phyloP scores from a whole-genome alignment of 495 filamentous ascomycete species.

The Xylaria longipes region DNA sequence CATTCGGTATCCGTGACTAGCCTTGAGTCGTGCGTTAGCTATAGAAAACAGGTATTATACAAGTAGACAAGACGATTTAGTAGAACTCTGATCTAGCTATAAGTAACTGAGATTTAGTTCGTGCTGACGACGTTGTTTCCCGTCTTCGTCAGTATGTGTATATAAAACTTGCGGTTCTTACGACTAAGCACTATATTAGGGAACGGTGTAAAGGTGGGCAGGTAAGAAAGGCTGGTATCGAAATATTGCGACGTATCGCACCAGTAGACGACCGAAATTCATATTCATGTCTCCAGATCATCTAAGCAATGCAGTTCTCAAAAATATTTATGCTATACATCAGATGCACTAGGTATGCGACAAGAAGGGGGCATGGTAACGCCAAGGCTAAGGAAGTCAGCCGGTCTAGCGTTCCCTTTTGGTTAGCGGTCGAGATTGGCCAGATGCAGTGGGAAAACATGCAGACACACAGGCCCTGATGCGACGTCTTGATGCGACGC shows the following conservation, averaged over 20 bases:
- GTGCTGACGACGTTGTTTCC: not conserved
- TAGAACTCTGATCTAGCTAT: not conserved
- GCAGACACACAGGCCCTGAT: conserved; percentile 26
- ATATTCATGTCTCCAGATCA: not conserved
- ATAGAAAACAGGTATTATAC: not conserved
- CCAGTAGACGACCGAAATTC: conserved; percentile 7
- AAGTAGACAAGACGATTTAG: not conserved
- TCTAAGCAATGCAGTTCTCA: not conserved
- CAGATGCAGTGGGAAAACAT: conserved; percentile 23
- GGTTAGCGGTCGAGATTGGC: conserved; percentile 15
- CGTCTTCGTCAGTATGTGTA: not conserved
- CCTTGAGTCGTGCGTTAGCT: not conserved
- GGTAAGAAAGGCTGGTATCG: not conserved
- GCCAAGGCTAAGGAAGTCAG: conserved; percentile 21
- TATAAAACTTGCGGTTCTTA: not conserved
- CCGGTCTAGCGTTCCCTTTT: conserved; percentile 25
- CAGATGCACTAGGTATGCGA: not conserved
- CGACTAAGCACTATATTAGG: not conserved
- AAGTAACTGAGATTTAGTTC: not conserved
- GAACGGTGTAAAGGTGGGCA: conserved; percentile 2
- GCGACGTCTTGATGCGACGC: conserved; percentile 17
- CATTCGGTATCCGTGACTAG: not conserved
- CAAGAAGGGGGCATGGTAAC: not conserved
- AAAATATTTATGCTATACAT: conserved; percentile 1
- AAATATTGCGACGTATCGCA: conserved; percentile 16